Conservation (phyloP, 2,329 filamentous ascomycete genomes). For the Botrytis pseudocinerea region DNA sequence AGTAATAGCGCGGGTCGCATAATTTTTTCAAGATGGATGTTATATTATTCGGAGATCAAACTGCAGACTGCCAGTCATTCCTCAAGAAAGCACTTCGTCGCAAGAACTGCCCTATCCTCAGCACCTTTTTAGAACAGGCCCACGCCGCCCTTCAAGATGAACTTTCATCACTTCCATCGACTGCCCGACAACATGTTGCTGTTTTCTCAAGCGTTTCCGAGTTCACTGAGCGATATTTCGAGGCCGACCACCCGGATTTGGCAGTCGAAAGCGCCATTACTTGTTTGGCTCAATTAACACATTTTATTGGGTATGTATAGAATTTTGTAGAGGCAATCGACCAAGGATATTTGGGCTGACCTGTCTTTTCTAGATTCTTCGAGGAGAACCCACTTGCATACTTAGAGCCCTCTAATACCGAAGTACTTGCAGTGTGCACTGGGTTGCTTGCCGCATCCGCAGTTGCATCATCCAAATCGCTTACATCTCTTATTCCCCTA, state of each 20-base stretch:
- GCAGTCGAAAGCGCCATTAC: conserved; percentile 65
- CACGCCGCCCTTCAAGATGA: conserved; percentile 60
- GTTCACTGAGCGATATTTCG: conserved; percentile 64
- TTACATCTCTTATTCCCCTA: conserved; percentile 38
- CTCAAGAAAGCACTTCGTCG: conserved; percentile 28
- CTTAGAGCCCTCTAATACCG: conserved; percentile 16
- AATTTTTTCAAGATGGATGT: conserved; percentile 32
- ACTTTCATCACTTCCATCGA: conserved; percentile 55
- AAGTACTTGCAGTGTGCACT: conserved; percentile 36
- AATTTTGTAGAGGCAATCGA: background rate
- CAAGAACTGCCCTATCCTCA: conserved; percentile 31
- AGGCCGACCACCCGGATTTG: conserved; percentile 56
- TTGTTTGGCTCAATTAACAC: conserved; percentile 63
- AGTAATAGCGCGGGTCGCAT: conserved; percentile 22
- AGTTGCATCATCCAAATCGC: conserved; percentile 37
- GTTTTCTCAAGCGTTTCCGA: conserved; percentile 63
- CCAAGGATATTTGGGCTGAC: background rate
- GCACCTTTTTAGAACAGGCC: conserved; percentile 57
- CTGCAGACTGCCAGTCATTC: conserved; percentile 30
- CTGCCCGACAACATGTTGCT: conserved; percentile 59
- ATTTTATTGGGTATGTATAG: conserved; percentile 64
- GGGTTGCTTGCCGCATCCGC: conserved; percentile 41
- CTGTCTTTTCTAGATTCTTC: conserved; percentile 16
- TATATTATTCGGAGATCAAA: conserved; percentile 32
- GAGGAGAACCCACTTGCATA: conserved; percentile 20